Conservation (phyloP, 1,139 yeast species). For the Lizanozyma gosingica region DNA sequence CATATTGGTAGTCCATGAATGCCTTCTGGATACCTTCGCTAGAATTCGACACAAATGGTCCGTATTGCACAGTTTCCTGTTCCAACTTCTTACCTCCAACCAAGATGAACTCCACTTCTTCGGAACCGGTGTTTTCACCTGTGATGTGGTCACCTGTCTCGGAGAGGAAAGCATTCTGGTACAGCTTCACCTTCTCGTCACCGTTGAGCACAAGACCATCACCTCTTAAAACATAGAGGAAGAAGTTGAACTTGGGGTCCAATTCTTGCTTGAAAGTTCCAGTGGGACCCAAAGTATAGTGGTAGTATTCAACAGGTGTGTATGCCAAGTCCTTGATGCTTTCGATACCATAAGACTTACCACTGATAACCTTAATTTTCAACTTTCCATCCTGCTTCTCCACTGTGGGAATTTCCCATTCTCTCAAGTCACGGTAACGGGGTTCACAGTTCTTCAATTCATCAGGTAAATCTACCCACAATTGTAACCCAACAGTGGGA, state of each 20-base stretch:
- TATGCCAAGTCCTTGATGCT: conserved; percentile 72
- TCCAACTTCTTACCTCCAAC: conserved; percentile 72
- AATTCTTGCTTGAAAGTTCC: conserved; percentile 56
- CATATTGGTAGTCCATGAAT: conserved; percentile 59
- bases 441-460: conserved; percentile 63
- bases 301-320: conserved; percentile 75
- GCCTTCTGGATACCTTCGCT: conserved; percentile 58
- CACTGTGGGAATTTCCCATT: conserved; percentile 58
- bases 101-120: conserved; percentile 48
- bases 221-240: conserved; percentile 65
- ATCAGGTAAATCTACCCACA: conserved; percentile 87
- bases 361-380: conserved; percentile 66
- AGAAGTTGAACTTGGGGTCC: conserved; percentile 59
- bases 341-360: conserved; percentile 65
- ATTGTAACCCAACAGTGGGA: conserved; percentile 64
- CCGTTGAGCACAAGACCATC: conserved; percentile 39
- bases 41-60: conserved; percentile 77
- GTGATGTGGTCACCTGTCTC: conserved; percentile 51
- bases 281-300: conserved; percentile 59
- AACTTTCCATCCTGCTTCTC: conserved; percentile 62
- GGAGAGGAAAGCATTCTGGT: conserved; percentile 55
- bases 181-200: conserved; percentile 30
- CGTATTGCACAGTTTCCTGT: conserved; percentile 79
- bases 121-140: conserved; percentile 30
- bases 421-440: conserved; percentile 69